These are phyloP conservation scores for Globisporangium splendens DNA, from an alignment of 352 stramenopile genomes.

Conservation along the genomic window DNA sequence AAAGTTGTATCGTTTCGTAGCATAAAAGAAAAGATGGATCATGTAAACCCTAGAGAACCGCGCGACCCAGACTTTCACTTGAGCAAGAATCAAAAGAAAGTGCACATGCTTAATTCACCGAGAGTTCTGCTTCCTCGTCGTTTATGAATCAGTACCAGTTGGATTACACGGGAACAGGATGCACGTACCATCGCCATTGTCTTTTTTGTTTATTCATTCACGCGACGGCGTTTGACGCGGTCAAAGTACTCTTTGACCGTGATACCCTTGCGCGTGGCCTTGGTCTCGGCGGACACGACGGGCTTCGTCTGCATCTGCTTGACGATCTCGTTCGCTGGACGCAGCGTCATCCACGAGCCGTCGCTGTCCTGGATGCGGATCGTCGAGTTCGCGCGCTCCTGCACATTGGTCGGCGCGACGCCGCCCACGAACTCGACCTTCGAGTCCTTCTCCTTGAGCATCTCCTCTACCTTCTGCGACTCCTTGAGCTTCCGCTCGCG, in stretches of 20 bases:
- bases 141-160: too few species aligned
- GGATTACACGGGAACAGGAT: too few species aligned
- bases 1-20: too few species aligned
- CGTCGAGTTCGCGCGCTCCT: constrained; percentile 72
- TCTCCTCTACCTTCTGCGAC: constrained; percentile 29
- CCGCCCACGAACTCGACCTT: constrained; percentile 67
- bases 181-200: background rate
- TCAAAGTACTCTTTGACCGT: constrained; percentile 87
- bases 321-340: constrained; percentile 74
- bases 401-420: constrained; percentile 45
- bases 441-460: constrained; percentile 19
- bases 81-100: too few species aligned
- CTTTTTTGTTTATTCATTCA: constrained; percentile 30
- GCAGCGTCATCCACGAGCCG: constrained; percentile 80
- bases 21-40: too few species aligned
- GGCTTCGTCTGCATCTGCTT: constrained; percentile 69
- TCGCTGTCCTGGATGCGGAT: constrained; percentile 84
- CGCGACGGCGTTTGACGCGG: constrained; percentile 66
- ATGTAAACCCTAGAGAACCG: too few species aligned
- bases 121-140: too few species aligned
- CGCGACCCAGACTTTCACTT: too few species aligned
- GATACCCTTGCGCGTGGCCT: constrained; percentile 71
- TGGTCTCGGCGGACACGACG: constrained; percentile 59
- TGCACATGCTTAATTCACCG: too few species aligned
- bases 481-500: constrained; percentile 51